phyloP scores from a whole-genome alignment of 768 basidiomycete genomes.

The Clitopilus passeckerianus region DNA sequence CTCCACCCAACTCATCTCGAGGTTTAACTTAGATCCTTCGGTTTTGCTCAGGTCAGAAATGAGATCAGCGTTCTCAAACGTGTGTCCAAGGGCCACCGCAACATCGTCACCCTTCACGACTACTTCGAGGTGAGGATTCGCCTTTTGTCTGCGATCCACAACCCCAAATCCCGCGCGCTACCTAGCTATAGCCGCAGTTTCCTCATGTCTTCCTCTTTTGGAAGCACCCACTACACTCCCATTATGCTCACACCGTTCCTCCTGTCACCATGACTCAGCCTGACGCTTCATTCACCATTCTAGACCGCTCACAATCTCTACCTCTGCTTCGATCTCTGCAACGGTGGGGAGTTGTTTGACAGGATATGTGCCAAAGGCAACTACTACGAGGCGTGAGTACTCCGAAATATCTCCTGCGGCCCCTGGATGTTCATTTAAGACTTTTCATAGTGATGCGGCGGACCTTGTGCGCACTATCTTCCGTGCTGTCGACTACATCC shows the following conservation, averaged over 20 bases:
- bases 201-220: background rate
- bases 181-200: background rate
- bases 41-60: conserved; percentile 71
- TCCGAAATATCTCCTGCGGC: background rate
- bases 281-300: background rate
- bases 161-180: background rate
- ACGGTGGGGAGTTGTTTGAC: conserved; percentile 98
- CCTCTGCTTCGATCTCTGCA: conserved; percentile 94
- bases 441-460: conserved; percentile 71
- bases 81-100: conserved; percentile 83
- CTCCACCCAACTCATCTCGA: conserved; percentile 4
- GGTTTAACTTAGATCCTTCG: conserved; percentile 1
- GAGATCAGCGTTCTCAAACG: conserved; percentile 94
- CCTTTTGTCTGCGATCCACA: conserved; percentile 2
- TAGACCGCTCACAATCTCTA: conserved; percentile 92
- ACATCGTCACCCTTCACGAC: conserved; percentile 92
- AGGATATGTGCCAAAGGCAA: conserved; percentile 96
- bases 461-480: conserved; percentile 83
- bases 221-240: background rate
- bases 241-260: background rate
- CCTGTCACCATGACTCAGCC: background rate
- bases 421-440: conserved; percentile 6
- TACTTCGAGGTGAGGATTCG: conserved; percentile 77
- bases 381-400: conserved; percentile 84
- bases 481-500: conserved; percentile 86